Conservation (phyloP, 139 green algal species). For the Chlamydomonas eustigma region DNA sequence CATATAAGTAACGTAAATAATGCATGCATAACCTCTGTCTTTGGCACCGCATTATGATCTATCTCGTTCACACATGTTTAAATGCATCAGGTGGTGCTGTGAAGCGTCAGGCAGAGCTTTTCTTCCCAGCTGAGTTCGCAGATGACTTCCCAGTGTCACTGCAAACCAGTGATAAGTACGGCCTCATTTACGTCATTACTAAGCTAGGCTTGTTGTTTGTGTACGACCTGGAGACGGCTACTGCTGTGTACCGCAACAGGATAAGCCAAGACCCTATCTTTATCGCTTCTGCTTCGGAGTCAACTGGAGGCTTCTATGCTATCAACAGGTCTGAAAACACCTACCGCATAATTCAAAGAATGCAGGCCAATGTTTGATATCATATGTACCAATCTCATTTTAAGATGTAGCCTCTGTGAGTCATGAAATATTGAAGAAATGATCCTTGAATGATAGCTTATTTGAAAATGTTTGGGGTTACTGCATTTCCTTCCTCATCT, state of each 20-base stretch:
- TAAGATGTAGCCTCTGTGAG: too few relatives aligned
- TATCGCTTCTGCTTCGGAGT: constrained; percentile 66
- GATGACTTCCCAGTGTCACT: constrained; percentile 99
- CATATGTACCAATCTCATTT: too few relatives aligned
- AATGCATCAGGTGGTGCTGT: constrained; percentile 26
- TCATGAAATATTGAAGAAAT: too few relatives aligned
- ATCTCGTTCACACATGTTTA: too few relatives aligned
- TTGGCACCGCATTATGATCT: too few relatives aligned
- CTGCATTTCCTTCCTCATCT: too few relatives aligned
- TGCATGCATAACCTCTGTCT: too few relatives aligned
- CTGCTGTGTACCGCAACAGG: constrained; percentile 93
- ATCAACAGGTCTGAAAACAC: constrained; percentile 92
- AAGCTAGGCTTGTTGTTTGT: constrained; percentile 99
- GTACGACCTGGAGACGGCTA: constrained; percentile 95
- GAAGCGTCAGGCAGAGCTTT: constrained; percentile 88
- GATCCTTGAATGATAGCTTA: too few relatives aligned
- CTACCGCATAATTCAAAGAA: too few relatives aligned
- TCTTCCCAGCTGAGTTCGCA: constrained; percentile 98
- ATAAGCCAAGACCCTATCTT: constrained; percentile 97
- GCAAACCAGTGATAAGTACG: constrained; percentile 56
- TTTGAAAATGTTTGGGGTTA: too few relatives aligned
- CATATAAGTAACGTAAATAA: too few relatives aligned
- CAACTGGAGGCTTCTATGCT: constrained; percentile 83
- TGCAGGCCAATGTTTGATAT: too few relatives aligned
- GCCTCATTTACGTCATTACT: constrained; percentile 88